Evolutionary conservation across 192 early-diverging fungal genomes (phyloP).

Genomic region (Phycomyces blakesleeanus): DNA sequence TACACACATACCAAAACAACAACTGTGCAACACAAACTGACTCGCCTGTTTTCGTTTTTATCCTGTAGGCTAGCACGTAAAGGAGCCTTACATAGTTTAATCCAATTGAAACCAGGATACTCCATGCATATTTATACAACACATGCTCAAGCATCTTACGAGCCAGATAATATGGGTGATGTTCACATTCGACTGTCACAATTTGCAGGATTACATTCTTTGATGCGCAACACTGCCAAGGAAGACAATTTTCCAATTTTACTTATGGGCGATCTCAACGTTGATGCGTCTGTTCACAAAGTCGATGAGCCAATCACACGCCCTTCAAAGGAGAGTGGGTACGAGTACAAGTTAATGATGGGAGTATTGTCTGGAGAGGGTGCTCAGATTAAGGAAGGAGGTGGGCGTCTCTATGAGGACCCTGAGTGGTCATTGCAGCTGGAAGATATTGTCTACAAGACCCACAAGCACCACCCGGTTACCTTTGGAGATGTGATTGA

Average conservation of each 20-base stretch:
- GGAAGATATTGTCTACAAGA: conserved; percentile 53
- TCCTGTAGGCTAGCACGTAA: conserved; percentile 57
- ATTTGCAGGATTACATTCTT: conserved; percentile 60
- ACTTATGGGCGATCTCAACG: conserved; percentile 57
- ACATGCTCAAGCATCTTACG: conserved; percentile 80
- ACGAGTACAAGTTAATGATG: conserved; percentile 58
- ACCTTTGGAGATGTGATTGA: conserved; percentile 69
- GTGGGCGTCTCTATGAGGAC: conserved; percentile 8
- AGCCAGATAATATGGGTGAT: conserved; percentile 46
- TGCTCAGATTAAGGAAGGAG: not conserved
- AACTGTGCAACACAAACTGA: not conserved
- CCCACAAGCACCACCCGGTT: conserved; percentile 68
- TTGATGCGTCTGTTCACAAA: conserved; percentile 49
- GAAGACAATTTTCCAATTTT: conserved; percentile 25
- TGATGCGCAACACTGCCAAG: conserved; percentile 54
- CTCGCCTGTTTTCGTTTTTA: not conserved
- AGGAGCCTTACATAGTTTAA: conserved; percentile 74
- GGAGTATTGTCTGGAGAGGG: conserved; percentile 40
- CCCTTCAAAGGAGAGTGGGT: conserved; percentile 37
- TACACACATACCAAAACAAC: too few species aligned
- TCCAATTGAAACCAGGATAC: conserved; percentile 46
- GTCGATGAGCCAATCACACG: conserved; percentile 15
- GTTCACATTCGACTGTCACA: conserved; percentile 59
- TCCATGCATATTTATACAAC: conserved; percentile 75
- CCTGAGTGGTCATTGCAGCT: conserved; percentile 4